Evolutionary conservation across 345 rosid genomes (phyloP).

Genomic region (Eucalyptus guilfoylei): DNA sequence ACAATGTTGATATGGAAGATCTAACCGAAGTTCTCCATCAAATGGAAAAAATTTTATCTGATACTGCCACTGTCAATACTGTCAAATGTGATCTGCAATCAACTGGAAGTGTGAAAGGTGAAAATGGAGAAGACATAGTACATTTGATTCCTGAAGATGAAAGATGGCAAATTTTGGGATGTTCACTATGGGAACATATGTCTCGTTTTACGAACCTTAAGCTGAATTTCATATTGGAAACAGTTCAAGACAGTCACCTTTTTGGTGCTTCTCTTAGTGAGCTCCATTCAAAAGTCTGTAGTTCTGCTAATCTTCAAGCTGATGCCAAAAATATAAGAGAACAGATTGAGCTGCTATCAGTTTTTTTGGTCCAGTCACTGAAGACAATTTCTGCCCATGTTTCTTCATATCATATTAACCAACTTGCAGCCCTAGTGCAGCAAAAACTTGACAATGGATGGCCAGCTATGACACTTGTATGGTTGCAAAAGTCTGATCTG

Average conservation of each 20-base stretch:
- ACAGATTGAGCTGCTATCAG: slow-evolving; percentile 15
- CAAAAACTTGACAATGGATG: slow-evolving; percentile 43
- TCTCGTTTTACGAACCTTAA: slow-evolving; percentile 48
- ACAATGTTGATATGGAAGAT: slow-evolving; percentile 54
- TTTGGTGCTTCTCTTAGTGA: slow-evolving; percentile 12
- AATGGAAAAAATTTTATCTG: slow-evolving; percentile 5
- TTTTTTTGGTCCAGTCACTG: slow-evolving; percentile 33
- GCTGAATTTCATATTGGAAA: slow-evolving; percentile 21
- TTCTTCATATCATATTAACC: slow-evolving; percentile 62
- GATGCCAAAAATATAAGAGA: slow-evolving; percentile 18
- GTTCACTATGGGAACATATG: slow-evolving; percentile 73
- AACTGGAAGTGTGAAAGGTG: slow-evolving; percentile 1
- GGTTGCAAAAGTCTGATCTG: slow-evolving; percentile 41
- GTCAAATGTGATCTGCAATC: slow-evolving; percentile 1
- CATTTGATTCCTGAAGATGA: slow-evolving; percentile 62
- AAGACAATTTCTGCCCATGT: slow-evolving; percentile 29
- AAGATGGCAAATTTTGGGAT: slow-evolving; percentile 54
- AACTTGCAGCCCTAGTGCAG: slow-evolving; percentile 35
- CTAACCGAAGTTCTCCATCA: slow-evolving; percentile 27
- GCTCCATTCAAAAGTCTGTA: slow-evolving; percentile 11
- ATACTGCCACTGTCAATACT: slow-evolving; percentile 8
- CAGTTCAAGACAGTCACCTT: slow-evolving; percentile 19
- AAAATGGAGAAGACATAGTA: slow-evolving; percentile 9
- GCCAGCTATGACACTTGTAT: slow-evolving; percentile 34
- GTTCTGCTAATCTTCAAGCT: slow-evolving; percentile 16